Evolutionary conservation across 2,329 filamentous ascomycete genomes (phyloP).

Genomic region (Calonectria pseudoreteaudii): DNA sequence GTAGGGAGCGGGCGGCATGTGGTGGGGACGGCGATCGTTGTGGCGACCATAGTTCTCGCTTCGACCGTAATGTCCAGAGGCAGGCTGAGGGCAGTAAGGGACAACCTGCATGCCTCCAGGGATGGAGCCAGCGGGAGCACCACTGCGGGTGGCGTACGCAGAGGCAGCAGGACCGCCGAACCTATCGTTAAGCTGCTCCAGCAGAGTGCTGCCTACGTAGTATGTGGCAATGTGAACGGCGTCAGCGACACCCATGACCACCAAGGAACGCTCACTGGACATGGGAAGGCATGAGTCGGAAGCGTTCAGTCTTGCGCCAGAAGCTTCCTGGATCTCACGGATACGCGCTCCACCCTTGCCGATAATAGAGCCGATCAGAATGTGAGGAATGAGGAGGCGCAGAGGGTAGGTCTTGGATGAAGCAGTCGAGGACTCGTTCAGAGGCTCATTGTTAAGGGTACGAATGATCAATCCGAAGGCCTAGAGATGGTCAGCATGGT

Average conservation of each 20-base stretch:
- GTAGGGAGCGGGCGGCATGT: conserved; percentile 80
- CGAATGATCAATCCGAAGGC: conserved; percentile 98
- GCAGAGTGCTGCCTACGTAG: conserved; percentile 97
- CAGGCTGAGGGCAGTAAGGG: conserved; percentile 95
- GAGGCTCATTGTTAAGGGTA: conserved; percentile 95
- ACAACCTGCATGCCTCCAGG: conserved; percentile 99
- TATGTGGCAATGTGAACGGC: conserved; percentile 99
- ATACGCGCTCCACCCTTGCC: conserved; percentile 96
- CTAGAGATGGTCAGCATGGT: conserved; percentile 59
- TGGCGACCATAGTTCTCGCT: conserved; percentile 85
- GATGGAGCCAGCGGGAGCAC: conserved; percentile 91
- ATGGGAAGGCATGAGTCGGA: conserved; percentile 94
- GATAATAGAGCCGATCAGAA: conserved; percentile 98
- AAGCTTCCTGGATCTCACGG: conserved; percentile 98
- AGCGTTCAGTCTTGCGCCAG: conserved; percentile 94
- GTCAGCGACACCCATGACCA: conserved; percentile 97
- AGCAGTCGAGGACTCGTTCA: conserved; percentile 87
- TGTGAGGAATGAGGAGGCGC: conserved; percentile 93
- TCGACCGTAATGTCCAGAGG: conserved; percentile 91
- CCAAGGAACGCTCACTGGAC: conserved; percentile 96
- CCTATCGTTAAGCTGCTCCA: conserved; percentile 96
- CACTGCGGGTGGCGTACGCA: conserved; percentile 96
- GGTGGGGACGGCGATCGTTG: conserved; percentile 78
- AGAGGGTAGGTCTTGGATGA: conserved; percentile 98
- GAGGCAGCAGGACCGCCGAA: conserved; percentile 96